Evolutionary conservation across 2,329 filamentous ascomycete genomes (phyloP), one percentile per base, ranked within the genome.

Genomic region (Aspergillus sp.): DNA sequence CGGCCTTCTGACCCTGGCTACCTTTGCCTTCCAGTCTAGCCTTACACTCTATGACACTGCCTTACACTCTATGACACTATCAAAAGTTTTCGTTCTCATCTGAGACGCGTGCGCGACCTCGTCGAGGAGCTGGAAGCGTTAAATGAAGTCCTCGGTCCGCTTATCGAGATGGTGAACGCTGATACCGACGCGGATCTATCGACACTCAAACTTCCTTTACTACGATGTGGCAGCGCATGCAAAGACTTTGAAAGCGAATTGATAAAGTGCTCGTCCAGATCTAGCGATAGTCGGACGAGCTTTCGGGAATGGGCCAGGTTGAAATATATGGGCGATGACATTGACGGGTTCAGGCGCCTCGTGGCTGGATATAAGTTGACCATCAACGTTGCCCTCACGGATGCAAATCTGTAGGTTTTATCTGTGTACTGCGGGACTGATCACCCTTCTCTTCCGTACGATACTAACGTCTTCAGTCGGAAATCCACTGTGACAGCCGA

Each of bases 251-350:
- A 71, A 49, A 43, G 68, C 47, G 68, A 73, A 56, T 59, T 79
- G 31, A 31, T 58, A 23, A 69, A 70, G 62, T 74, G 61, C 52
- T 64, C 62, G 32, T 61, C 64, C 36, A 68, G 63, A 42, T 77
- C 73, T 32, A 62, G 57, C 17, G 63, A 56, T 25, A 60, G 56
- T 53, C 63, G 68, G 49, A 65, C 68, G 19, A 78, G 72, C 59
- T 77, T 78, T 59, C 70, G 72, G 42, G 76, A 77, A 56, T 78
- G 73, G 76, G 71, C 73, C 4, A 74, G 66, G 58, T 56, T 78
- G 43, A 71, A 56, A 52, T 78, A 77, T 47, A 75, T 77, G 68
- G 73, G 71, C 21, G 69, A 76, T 43, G 66, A 76, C 54, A 72
- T 78, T 41, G 68, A 72, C 53, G 68, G 66, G 46, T 78, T 78